These are phyloP conservation scores for Boletus reticuloceps DNA, from an alignment of 768 basidiomycete species.

Conservation along the genomic window DNA sequence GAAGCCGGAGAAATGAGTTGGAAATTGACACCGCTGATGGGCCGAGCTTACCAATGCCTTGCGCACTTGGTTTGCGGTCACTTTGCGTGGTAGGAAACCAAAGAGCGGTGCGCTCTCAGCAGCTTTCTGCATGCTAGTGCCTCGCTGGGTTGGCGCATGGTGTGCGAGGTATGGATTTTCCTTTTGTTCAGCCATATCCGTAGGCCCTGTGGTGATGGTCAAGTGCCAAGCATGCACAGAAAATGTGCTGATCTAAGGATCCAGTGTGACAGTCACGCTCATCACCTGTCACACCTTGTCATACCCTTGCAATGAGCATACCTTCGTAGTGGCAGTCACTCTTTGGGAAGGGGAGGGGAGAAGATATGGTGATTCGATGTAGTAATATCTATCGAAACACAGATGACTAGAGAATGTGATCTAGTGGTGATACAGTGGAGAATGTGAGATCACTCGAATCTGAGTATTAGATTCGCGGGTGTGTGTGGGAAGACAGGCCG, in stretches of 20 bases:
- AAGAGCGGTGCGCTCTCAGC: constrained; percentile 58
- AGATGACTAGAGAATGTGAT: no score
- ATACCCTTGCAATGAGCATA: no score
- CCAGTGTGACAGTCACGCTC: constrained; percentile 1
- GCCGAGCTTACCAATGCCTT: constrained; percentile 59
- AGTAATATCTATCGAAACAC: no score
- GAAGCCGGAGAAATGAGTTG: background rate
- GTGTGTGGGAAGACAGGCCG: no score
- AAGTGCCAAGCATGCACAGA: background rate
- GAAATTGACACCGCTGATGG: background rate
- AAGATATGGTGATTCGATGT: no score
- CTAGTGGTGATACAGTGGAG: no score
- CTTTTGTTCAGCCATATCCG: constrained; percentile 12
- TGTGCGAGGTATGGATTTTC: constrained; percentile 61
- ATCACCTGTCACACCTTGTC: background rate
- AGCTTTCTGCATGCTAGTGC: constrained; percentile 2
- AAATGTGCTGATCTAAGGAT: constrained; percentile 16
- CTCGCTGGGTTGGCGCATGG: constrained; percentile 33
- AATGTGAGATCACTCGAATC: no score
- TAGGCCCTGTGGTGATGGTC: constrained; percentile 1
- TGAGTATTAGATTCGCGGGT: no score
- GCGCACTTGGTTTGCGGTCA: constrained; percentile 62
- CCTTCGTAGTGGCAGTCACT: no score
- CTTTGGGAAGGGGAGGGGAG: no score
- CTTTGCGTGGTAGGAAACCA: constrained; percentile 71